phyloP scores from a whole-genome alignment of 257 asterid genomes.

The Nicotiana otophora region DNA sequence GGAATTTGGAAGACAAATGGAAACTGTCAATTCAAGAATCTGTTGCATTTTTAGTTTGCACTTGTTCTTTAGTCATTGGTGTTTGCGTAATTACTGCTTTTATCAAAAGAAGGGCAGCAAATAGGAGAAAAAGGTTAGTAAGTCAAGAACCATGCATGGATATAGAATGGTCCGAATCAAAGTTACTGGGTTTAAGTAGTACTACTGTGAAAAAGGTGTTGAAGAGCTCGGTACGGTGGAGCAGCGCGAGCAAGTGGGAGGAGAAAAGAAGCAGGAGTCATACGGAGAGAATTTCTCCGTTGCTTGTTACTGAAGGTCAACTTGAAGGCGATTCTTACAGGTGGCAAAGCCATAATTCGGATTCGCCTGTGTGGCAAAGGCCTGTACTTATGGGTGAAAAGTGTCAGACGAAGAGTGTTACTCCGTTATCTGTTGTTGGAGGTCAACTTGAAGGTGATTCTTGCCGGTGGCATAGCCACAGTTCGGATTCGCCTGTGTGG shows the following conservation, averaged over 20 bases:
- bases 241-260: constrained; percentile 43
- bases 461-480: no score
- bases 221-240: constrained; percentile 51
- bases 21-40: constrained; percentile 52
- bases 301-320: constrained; percentile 31
- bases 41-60: constrained; percentile 38
- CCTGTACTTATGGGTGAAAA: constrained; percentile 54
- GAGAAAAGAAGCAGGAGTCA: not conserved
- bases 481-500: no score
- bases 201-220: constrained; percentile 25
- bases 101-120: constrained; percentile 14
- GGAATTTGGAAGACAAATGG: constrained; percentile 67
- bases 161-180: not conserved
- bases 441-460: no score
- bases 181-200: not conserved
- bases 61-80: constrained; percentile 28
- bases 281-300: constrained; percentile 26
- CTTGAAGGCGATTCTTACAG: not conserved
- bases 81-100: constrained; percentile 18
- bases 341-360: constrained; percentile 52
- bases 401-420: constrained; percentile 17
- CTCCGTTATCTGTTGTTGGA: no score
- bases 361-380: constrained; percentile 73
- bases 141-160: constrained; percentile 36
- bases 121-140: constrained; percentile 14